A percentile compares a stretch with the other conserved stretches of the same genome.
Evolutionary conservation across 2,329 filamentous ascomycete genomes (phyloP).

Genomic region (Teratosphaeria zuluensis): DNA sequence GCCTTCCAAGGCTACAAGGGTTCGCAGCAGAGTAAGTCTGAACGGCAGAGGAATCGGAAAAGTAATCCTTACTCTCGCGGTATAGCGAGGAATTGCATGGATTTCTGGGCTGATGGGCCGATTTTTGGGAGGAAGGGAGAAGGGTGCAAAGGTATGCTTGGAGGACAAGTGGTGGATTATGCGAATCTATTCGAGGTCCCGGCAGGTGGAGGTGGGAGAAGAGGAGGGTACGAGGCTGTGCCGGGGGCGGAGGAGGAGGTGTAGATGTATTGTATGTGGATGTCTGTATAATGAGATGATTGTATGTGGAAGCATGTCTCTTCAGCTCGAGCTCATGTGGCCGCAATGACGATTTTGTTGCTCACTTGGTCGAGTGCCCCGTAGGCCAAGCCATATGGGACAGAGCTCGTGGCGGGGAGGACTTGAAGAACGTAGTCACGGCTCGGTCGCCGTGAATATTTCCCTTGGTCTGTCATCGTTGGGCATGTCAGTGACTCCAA

Average conservation of each 20-base stretch:
- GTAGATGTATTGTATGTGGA: neutral
- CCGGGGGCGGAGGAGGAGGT: conserved; percentile 32
- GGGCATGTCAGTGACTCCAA: too few relatives aligned
- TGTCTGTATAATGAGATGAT: neutral
- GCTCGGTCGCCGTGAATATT: too few relatives aligned
- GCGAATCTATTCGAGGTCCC: conserved; percentile 83
- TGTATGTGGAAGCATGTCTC: too few relatives aligned
- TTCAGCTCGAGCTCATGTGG: too few relatives aligned
- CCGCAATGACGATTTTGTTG: too few relatives aligned
- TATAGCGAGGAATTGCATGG: conserved; percentile 77
- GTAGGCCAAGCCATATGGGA: too few relatives aligned
- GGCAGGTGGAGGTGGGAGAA: conserved; percentile 43
- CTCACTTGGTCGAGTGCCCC: too few relatives aligned
- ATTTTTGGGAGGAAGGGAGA: conserved; percentile 68
- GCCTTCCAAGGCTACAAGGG: conserved; percentile 63
- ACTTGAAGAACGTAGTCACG: too few relatives aligned
- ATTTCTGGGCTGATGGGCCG: conserved; percentile 91
- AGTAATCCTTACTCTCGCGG: conserved; percentile 81
- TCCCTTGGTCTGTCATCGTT: too few relatives aligned
- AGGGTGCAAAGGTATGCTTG: conserved; percentile 65
- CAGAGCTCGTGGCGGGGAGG: too few relatives aligned
- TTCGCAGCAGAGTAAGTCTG: conserved; percentile 36
- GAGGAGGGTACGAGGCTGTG: conserved; percentile 52
- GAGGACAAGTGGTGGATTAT: conserved; percentile 75
- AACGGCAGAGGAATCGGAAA: conserved; percentile 27